phyloP scores from a whole-genome alignment of 441 rosid genomes.

The Brassica hybrid region DNA sequence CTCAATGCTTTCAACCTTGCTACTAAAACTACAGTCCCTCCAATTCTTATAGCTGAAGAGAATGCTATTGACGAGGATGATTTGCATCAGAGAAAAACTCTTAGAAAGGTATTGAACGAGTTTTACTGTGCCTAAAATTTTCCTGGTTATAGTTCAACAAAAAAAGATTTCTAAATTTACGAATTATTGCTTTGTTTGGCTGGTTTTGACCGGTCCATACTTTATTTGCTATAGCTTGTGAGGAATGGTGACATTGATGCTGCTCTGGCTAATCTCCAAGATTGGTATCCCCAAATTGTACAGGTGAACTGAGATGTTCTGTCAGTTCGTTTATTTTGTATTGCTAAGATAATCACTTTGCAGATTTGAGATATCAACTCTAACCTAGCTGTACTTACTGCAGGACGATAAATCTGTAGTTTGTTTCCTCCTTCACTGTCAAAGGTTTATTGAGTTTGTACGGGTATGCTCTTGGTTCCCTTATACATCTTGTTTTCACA shows the following conservation, averaged over 20 bases:
- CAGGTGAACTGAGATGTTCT: constrained; percentile 53
- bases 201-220: constrained; percentile 32
- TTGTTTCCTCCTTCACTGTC: constrained; percentile 90
- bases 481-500: constrained; percentile 14
- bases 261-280: constrained; percentile 64
- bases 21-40: constrained; percentile 73
- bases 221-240: constrained; percentile 62
- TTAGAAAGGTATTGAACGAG: constrained; percentile 71
- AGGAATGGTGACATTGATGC: constrained; percentile 82
- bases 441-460: constrained; percentile 85
- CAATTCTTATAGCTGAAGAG: constrained; percentile 63
- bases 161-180: neutral
- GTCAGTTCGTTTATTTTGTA: neutral
- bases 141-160: constrained; percentile 10
- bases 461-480: constrained; percentile 65
- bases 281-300: constrained; percentile 84
- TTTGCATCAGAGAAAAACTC: constrained; percentile 72
- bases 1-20: constrained; percentile 86
- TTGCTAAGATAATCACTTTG: constrained; percentile 4
- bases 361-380: constrained; percentile 28
- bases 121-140: neutral
- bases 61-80: constrained; percentile 70
- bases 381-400: constrained; percentile 40
- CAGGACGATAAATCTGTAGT: constrained; percentile 96
- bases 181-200: constrained; percentile 1